Evolutionary conservation across 2,329 filamentous ascomycete genomes (phyloP).

Genomic region (Alternaria hordeiaustralica): DNA sequence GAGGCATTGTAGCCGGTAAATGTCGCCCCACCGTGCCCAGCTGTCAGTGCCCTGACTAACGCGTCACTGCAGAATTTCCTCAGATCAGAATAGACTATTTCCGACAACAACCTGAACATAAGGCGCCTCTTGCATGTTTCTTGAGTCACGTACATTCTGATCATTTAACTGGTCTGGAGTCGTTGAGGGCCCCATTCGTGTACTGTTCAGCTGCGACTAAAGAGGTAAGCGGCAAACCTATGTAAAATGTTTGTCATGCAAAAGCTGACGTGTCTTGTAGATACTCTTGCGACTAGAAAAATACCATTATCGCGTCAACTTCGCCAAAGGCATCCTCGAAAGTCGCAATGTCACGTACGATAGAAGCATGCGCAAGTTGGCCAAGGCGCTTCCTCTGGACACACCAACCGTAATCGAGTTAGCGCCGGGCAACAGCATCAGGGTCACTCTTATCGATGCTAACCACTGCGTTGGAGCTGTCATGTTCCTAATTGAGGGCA

Average conservation of each 20-base stretch:
- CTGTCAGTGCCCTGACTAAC: not conserved
- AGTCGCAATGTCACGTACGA: conserved; percentile 73
- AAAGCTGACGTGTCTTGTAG: conserved; percentile 34
- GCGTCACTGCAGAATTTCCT: conserved; percentile 68
- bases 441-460: conserved; percentile 85
- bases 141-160: conserved; percentile 93
- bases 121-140: conserved; percentile 80
- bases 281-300: conserved; percentile 81
- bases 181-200: conserved; percentile 78
- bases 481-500: conserved; percentile 88
- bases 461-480: conserved; percentile 91
- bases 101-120: conserved; percentile 60
- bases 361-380: conserved; percentile 72
- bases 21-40: conserved; percentile 11
- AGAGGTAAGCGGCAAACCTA: conserved; percentile 56
- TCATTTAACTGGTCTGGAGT: conserved; percentile 82
- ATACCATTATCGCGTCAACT: conserved; percentile 81
- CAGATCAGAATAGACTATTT: conserved; percentile 87
- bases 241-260: not conserved
- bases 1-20: conserved; percentile 35
- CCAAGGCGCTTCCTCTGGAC: conserved; percentile 82
- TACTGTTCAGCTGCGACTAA: conserved; percentile 88
- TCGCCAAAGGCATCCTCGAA: conserved; percentile 78
- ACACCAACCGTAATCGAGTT: conserved; percentile 81
- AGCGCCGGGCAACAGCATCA: conserved; percentile 69